Evolutionary conservation across 371 early-diverging fungal genomes (phyloP), one percentile per base, ranked within the genome.

Genomic region (Antonospora locustae): DNA sequence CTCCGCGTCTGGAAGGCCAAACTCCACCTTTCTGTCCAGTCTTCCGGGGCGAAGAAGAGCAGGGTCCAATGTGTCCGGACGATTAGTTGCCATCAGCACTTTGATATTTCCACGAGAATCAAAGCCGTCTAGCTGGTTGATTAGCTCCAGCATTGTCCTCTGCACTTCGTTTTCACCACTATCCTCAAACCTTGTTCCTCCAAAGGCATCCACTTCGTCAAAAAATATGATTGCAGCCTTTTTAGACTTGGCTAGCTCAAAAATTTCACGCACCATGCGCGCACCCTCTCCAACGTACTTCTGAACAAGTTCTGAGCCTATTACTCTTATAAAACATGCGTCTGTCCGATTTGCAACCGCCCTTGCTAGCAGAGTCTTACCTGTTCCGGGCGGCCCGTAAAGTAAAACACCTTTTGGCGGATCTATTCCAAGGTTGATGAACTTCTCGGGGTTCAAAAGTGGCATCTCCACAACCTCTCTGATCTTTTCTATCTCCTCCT

Each of bases 181-280:
- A 66, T 96, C 94, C 72, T 90, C 93, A 70, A 87, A 86, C 67
- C 99, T 84, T 7, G 71, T 73, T 71, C 87, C 92, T 71, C 97
- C 96, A 73, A 99, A 92, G 23, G 99, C 95, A 74, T 99, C 99
- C 28, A 99, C 85, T 78, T 99, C 99, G 73, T 99, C 99, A 80
- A 99, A 94, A 73, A 99, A 99, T 53, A 99, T 94, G 68, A 99
- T 94, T 66, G 92, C 93, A 2, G 99, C 93, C 65, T 84, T 95
- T 79, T 91, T 92, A 52, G 84, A 79, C 73, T 90, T 82, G 25
- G 97, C 99, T 87, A 96, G 89, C 61, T 90, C 90, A 71, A 99
- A 99, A 48, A 98, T 79, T 71, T 98, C 96, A 53, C 99, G 82
- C 22, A 99, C 90, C 94, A 96, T 92, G 58, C 97, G 79, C 22